phyloP scores from a whole-genome alignment of 768 basidiomycete genomes.

The Tylopilus sp. region DNA sequence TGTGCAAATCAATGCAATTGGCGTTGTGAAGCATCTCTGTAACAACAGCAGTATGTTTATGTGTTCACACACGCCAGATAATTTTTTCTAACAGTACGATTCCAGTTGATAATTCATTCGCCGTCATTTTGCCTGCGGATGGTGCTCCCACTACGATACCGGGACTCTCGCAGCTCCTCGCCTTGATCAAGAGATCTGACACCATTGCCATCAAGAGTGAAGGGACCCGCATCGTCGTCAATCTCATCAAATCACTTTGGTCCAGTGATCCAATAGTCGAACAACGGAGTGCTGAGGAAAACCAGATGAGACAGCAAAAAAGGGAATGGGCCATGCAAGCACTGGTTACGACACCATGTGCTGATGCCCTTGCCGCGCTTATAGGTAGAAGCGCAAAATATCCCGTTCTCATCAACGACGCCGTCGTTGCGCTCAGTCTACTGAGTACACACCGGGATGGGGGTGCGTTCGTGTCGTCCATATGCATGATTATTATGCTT shows the following conservation, averaged over 20 bases:
- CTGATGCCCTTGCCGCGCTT: conserved; percentile 63
- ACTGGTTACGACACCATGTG: conserved; percentile 51
- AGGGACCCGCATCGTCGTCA: conserved; percentile 84
- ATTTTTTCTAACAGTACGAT: conserved; percentile 22
- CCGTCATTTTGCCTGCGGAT: conserved; percentile 48
- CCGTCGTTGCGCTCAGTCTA: conserved; percentile 76
- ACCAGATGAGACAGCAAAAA: conserved; percentile 43
- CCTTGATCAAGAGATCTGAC: conserved; percentile 74
- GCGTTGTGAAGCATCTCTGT: conserved; percentile 86
- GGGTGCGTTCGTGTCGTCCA: conserved; percentile 37
- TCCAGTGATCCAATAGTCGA: conserved; percentile 41
- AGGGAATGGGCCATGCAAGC: conserved; percentile 51
- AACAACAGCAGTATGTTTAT: conserved; percentile 61
- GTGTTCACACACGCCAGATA: not conserved
- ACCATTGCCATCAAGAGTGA: conserved; percentile 84
- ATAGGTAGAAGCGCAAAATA: conserved; percentile 76
- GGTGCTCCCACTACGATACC: conserved; percentile 34
- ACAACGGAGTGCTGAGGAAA: conserved; percentile 30
- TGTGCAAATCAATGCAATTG: conserved; percentile 85
- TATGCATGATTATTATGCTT: not conserved
- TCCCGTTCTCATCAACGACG: conserved; percentile 86
- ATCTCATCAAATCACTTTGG: conserved; percentile 79
- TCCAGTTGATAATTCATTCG: conserved; percentile 44
- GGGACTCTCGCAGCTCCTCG: conserved; percentile 66
- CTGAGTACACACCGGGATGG: conserved; percentile 63